Conservation (phyloP, 2,329 filamentous ascomycete species). For the Aspergillus sp. region DNA sequence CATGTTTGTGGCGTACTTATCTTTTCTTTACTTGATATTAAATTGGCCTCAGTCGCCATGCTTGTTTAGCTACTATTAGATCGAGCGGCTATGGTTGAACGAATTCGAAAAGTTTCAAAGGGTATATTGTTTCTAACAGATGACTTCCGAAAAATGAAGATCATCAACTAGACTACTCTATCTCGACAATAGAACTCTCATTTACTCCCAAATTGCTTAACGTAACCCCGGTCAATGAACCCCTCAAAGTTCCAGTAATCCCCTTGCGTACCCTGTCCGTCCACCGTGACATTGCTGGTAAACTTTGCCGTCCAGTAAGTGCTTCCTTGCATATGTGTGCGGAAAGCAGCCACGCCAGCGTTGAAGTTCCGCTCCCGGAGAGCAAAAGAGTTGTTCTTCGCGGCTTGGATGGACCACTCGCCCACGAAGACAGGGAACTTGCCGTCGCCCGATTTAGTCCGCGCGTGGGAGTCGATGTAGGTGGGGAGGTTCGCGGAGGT, state of each 20-base stretch:
- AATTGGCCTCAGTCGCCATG: not conserved
- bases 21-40: not conserved
- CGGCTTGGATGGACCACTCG: constrained; percentile 26
- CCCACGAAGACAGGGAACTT: constrained; percentile 25
- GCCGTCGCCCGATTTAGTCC: constrained; percentile 12
- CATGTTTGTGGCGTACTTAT: not conserved
- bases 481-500: constrained; percentile 17
- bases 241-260: constrained; percentile 21
- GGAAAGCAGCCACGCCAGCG: constrained; percentile 15
- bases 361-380: constrained; percentile 17
- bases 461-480: constrained; percentile 20
- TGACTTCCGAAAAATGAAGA: too few species aligned
- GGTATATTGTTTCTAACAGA: not conserved
- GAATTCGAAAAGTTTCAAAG: not conserved
- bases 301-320: constrained; percentile 23
- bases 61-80: not conserved
- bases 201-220: not conserved
- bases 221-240: constrained; percentile 13
- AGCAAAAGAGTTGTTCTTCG: constrained; percentile 15
- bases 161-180: not conserved
- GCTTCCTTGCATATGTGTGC: constrained; percentile 19
- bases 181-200: not conserved
- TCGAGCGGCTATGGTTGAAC: not conserved
- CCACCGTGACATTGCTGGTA: constrained; percentile 14
- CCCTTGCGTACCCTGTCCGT: constrained; percentile 12